Conservation (phyloP, 352 stramenopile genomes). For the Phytophthora vignae region DNA sequence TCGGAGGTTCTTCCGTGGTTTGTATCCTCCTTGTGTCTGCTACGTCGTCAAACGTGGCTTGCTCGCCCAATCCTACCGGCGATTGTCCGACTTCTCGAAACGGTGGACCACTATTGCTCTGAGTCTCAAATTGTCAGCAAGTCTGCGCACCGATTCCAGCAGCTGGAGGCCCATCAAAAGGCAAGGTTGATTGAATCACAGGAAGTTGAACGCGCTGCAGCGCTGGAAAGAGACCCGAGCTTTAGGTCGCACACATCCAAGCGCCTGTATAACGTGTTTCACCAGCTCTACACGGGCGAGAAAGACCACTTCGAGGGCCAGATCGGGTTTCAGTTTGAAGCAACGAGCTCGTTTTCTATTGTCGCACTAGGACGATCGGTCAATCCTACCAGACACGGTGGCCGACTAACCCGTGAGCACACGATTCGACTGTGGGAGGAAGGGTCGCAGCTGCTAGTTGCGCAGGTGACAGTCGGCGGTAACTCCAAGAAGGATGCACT, state of each 20-base stretch:
- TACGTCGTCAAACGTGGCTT: constrained; percentile 84
- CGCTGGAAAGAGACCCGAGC: constrained; percentile 54
- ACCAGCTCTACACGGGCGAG: constrained; percentile 88
- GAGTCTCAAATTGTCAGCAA: constrained; percentile 68
- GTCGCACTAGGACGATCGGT: constrained; percentile 85
- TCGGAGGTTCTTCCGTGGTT: constrained; percentile 82
- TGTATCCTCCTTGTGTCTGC: constrained; percentile 78
- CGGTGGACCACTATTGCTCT: constrained; percentile 79
- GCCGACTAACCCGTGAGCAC: constrained; percentile 73
- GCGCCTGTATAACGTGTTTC: constrained; percentile 89
- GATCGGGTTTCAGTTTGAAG: constrained; percentile 92
- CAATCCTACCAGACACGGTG: constrained; percentile 70
- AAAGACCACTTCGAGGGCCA: constrained; percentile 92
- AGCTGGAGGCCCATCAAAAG: constrained; percentile 69
- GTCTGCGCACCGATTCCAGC: constrained; percentile 67
- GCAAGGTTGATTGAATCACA: constrained; percentile 70
- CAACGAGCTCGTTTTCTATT: constrained; percentile 81
- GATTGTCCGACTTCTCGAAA: constrained; percentile 68
- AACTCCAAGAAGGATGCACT: constrained; percentile 75
- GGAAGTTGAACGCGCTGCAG: constrained; percentile 65
- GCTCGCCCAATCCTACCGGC: constrained; percentile 72
- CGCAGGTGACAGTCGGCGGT: constrained; percentile 66
- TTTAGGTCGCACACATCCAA: constrained; percentile 65
- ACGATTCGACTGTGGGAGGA: constrained; percentile 88
- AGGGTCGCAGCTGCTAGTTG: constrained; percentile 71